Conservation (phyloP, 305 asterid genomes). For the Petunia hybrid region DNA sequence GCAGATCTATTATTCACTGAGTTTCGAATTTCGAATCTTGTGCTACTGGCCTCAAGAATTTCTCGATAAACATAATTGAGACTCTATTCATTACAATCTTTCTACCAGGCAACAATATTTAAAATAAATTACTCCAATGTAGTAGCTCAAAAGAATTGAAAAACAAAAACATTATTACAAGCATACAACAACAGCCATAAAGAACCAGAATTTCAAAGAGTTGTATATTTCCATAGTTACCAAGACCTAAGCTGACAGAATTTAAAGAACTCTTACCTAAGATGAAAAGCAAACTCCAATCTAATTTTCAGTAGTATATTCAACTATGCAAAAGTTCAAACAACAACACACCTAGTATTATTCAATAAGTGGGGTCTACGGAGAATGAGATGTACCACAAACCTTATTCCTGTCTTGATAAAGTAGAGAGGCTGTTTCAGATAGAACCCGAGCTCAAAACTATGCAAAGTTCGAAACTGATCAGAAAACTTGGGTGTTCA, state of each 20-base stretch:
- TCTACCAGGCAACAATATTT: background rate
- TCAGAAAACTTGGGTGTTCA: background rate
- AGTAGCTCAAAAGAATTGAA: background rate
- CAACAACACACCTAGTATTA: background rate
- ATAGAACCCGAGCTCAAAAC: no score
- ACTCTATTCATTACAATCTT: background rate
- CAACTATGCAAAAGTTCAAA: background rate
- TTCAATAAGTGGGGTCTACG: background rate
- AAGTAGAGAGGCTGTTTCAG: background rate
- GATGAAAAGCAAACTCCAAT: constrained; percentile 23
- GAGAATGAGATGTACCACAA: background rate
- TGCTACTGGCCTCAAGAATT: background rate
- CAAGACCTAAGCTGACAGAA: constrained; percentile 22
- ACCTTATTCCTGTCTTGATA: background rate
- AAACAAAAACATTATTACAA: background rate
- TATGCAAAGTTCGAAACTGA: no score
- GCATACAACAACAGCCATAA: background rate
- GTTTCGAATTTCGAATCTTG: no score
- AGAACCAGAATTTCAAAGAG: background rate
- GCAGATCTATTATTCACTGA: no score
- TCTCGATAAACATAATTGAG: background rate
- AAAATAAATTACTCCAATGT: background rate
- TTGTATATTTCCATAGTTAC: background rate
- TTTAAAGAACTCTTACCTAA: background rate
- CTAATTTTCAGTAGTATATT: background rate